Percentiles rank a stretch among this genome's conserved stretches.
Evolutionary conservation across 1,284 basidiomycete genomes (phyloP).

Genomic region (Trametes pubescens): DNA sequence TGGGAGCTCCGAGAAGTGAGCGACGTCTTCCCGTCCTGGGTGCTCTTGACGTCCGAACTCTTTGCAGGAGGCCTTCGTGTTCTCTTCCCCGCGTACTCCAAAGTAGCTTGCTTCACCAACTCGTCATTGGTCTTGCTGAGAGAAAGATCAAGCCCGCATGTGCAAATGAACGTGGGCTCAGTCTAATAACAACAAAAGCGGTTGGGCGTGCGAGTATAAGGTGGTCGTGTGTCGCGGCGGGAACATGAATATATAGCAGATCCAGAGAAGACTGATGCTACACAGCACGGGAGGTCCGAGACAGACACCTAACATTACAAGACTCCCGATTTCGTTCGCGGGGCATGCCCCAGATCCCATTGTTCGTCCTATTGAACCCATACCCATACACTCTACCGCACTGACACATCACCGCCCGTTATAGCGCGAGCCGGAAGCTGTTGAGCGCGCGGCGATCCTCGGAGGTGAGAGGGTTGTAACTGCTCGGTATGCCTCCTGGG

Average conservation of each 20-base stretch:
- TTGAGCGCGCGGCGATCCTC: conserved; percentile 44
- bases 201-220: neutral
- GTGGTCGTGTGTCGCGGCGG: neutral
- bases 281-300: conserved; percentile 7
- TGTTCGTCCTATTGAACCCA: conserved; percentile 8
- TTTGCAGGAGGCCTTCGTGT: neutral
- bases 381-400: neutral
- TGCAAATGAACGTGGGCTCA: neutral
- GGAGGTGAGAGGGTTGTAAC: conserved; percentile 42
- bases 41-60: conserved; percentile 1
- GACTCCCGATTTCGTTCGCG: conserved; percentile 6
- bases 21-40: conserved; percentile 28
- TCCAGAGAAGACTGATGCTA: conserved; percentile 14
- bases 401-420: conserved; percentile 12
- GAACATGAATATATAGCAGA: conserved; percentile 1
- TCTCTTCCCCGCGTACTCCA: neutral
- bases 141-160: neutral
- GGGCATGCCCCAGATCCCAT: conserved; percentile 8
- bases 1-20: conserved; percentile 34
- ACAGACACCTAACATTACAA: conserved; percentile 26
- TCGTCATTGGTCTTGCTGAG: neutral
- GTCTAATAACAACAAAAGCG: neutral
- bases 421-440: conserved; percentile 45
- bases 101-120: neutral
- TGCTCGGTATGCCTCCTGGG: conserved; percentile 27